Percentiles rank a stretch among this genome's conserved stretches.
Conservation (phyloP, 1,139 yeast genomes). For the Kluyveromyces marxianus region DNA sequence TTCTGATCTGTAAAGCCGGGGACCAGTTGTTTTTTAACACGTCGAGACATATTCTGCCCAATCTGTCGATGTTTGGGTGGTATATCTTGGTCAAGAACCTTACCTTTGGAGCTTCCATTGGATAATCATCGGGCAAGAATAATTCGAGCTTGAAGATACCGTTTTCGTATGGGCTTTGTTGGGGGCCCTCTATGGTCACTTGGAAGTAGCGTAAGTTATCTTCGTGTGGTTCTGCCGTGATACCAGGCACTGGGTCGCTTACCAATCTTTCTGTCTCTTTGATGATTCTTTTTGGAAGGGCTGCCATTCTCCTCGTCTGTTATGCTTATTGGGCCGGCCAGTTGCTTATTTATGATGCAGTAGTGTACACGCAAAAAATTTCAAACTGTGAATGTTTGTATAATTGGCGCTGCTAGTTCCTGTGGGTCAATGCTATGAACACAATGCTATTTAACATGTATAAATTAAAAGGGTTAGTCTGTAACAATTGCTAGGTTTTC, state of each 20-base stretch:
- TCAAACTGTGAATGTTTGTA: no score
- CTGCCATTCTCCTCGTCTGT: slow-evolving; percentile 37
- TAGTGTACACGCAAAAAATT: no score
- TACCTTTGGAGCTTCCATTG: slow-evolving; percentile 80
- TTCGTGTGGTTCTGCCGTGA: slow-evolving; percentile 85
- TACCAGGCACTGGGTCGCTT: slow-evolving; percentile 95
- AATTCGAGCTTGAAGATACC: slow-evolving; percentile 61
- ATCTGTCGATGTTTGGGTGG: slow-evolving; percentile 92
- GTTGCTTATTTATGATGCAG: no score
- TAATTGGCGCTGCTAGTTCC: no score
- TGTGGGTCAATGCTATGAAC: no score
- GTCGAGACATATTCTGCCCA: slow-evolving; percentile 92
- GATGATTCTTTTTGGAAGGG: slow-evolving; percentile 80
- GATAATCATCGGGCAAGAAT: slow-evolving; percentile 51
- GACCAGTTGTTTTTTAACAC: slow-evolving; percentile 92
- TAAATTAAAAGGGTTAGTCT: no score
- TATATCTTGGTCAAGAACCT: slow-evolving; percentile 87
- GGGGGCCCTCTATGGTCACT: slow-evolving; percentile 84
- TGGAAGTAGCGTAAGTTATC: slow-evolving; percentile 89
- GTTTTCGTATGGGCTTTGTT: slow-evolving; percentile 47
- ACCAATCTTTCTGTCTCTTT: slow-evolving; percentile 90
- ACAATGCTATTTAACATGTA: no score
- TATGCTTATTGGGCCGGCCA: no score
- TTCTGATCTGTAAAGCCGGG: slow-evolving; percentile 95
- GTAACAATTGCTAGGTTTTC: no score